Percentiles rank a stretch among this genome's conserved stretches.
Evolutionary conservation across 2,329 filamentous ascomycete genomes (phyloP).

Genomic region (Paecilomyces variotii): DNA sequence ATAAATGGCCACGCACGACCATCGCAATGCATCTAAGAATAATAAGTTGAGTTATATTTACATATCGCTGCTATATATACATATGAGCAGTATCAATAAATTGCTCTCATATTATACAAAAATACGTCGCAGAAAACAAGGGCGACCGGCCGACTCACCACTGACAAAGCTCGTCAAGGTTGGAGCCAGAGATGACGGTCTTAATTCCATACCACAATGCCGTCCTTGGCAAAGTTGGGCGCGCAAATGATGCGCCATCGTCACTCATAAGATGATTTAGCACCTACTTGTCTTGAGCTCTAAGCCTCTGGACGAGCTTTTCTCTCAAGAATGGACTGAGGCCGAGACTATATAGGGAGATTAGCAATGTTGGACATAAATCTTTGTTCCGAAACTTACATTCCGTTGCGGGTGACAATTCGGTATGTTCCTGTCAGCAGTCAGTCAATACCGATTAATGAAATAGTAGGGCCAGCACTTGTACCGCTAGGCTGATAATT

Average conservation of each 20-base stretch:
- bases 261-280: neutral
- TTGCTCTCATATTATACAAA: too few relatives aligned
- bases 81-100: too few relatives aligned
- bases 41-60: too few relatives aligned
- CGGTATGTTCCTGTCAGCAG: conserved; percentile 48
- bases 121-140: neutral
- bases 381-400: conserved; percentile 33
- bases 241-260: neutral
- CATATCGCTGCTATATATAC: too few relatives aligned
- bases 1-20: too few relatives aligned
- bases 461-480: conserved; percentile 1
- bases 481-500: conserved; percentile 53
- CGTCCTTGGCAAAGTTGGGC: neutral
- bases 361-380: neutral
- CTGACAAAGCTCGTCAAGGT: neutral
- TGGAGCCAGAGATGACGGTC: too few relatives aligned
- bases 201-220: neutral
- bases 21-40: neutral
- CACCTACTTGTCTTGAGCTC: conserved; percentile 20
- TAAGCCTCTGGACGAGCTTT: conserved; percentile 42
- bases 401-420: conserved; percentile 52
- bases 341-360: conserved; percentile 29
- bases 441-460: conserved; percentile 3
- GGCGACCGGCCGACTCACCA: neutral
- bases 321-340: conserved; percentile 42